Evolutionary conservation across 106 monocot genomes (phyloP).

Genomic region (Hemerocallis citrina): DNA sequence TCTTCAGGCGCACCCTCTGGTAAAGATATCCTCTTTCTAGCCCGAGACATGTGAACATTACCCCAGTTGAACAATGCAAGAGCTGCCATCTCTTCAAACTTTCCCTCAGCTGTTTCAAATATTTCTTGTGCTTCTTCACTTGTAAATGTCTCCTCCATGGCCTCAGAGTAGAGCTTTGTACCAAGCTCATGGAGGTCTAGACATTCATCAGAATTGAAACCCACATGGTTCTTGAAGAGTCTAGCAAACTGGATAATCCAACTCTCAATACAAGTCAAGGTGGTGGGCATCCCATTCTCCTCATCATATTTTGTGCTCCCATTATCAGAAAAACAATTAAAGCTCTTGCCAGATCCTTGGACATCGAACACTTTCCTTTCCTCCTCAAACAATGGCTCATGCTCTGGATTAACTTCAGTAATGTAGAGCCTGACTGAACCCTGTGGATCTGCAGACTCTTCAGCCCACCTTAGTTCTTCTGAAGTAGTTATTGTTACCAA

Average conservation of each 20-base stretch:
- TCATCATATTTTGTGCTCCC: slow-evolving; percentile 25
- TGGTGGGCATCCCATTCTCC: slow-evolving; percentile 13
- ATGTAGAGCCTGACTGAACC: slow-evolving; percentile 62
- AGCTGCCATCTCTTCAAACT: slow-evolving; percentile 94
- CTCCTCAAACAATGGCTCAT: slow-evolving; percentile 52
- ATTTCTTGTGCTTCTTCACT: slow-evolving; percentile 76
- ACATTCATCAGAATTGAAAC: slow-evolving; percentile 70
- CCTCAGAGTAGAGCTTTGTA: slow-evolving; percentile 83
- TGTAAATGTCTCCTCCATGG: slow-evolving; percentile 78
- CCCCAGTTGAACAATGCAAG: slow-evolving; percentile 94
- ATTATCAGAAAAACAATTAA: slow-evolving; percentile 28
- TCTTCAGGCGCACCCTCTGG: slow-evolving; percentile 49
- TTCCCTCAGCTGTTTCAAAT: slow-evolving; percentile 53
- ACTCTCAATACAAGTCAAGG: slow-evolving; percentile 44
- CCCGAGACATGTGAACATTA: slow-evolving; percentile 91
- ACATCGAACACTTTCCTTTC: slow-evolving; percentile 2
- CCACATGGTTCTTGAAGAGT: slow-evolving; percentile 77
- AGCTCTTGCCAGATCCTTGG: slow-evolving; percentile 14
- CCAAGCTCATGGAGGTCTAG: slow-evolving; percentile 86
- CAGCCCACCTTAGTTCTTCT: slow-evolving; percentile 82
- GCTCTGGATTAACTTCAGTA: slow-evolving; percentile 68
- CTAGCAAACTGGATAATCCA: slow-evolving; percentile 87
- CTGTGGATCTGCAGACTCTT: slow-evolving; percentile 52
- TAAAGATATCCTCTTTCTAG: slow-evolving; percentile 50
- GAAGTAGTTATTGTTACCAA: slow-evolving; percentile 79